These are phyloP conservation scores for Parascedosporium putredinis DNA, from an alignment of 2,329 filamentous ascomycete species.

Conservation along the genomic window DNA sequence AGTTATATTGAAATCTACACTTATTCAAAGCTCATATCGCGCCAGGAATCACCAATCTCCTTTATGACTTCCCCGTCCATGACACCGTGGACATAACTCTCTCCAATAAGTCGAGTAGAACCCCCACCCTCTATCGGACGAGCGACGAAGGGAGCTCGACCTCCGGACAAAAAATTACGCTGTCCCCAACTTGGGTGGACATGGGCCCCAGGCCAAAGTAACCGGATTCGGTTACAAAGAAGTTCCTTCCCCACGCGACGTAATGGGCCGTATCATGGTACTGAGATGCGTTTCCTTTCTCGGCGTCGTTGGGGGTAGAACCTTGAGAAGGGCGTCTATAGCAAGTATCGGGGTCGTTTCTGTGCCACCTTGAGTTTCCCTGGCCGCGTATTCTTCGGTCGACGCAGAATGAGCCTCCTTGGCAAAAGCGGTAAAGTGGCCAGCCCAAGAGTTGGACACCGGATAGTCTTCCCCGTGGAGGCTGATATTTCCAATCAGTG, in stretches of 20 bases:
- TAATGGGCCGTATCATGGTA: background rate
- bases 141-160: background rate
- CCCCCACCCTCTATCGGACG: background rate
- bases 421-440: background rate
- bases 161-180: background rate
- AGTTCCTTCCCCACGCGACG: background rate
- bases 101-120: background rate
- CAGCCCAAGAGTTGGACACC: background rate
- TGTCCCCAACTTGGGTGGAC: background rate
- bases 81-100: background rate
- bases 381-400: background rate
- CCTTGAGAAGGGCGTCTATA: too few species aligned
- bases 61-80: background rate
- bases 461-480: background rate
- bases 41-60: background rate
- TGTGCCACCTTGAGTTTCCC: background rate
- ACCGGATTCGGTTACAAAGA: background rate
- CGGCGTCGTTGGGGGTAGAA: too few species aligned
- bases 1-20: too few species aligned
- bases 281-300: background rate
- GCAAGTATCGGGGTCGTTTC: too few species aligned
- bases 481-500: background rate
- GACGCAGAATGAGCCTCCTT: background rate
- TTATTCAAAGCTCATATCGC: background rate
- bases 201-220: background rate